phyloP scores from a whole-genome alignment of 1,139 yeast species.

The Arxiozyma slooffiae region DNA sequence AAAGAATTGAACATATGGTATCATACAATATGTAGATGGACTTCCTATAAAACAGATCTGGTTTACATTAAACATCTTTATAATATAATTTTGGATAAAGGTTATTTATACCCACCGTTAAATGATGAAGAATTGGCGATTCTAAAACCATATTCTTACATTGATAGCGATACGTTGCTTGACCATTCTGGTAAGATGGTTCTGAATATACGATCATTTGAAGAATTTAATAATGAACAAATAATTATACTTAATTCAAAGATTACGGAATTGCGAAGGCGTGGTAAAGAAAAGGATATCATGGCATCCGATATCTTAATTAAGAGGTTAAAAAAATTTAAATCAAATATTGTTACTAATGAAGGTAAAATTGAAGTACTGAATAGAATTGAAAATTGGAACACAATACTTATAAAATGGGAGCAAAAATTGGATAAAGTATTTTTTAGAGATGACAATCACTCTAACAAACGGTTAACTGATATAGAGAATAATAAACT shows the following conservation, averaged over 20 bases:
- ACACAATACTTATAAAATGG: neutral
- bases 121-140: constrained; percentile 86
- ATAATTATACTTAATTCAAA: constrained; percentile 88
- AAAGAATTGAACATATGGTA: constrained; percentile 95
- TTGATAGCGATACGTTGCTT: neutral
- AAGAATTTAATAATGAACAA: constrained; percentile 84
- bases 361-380: neutral
- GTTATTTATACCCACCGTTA: constrained; percentile 84
- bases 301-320: constrained; percentile 89
- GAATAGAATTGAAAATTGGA: neutral
- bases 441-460: neutral
- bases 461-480: neutral
- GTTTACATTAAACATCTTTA: constrained; percentile 93
- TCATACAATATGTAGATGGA: constrained; percentile 82
- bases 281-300: constrained; percentile 89
- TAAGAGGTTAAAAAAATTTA: constrained; percentile 43
- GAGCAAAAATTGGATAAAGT: neutral
- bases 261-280: constrained; percentile 82
- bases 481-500: neutral
- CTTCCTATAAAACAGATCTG: constrained; percentile 80
- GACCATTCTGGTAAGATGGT: neutral
- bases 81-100: constrained; percentile 69
- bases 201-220: constrained; percentile 55
- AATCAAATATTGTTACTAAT: neutral
- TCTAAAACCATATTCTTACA: constrained; percentile 72